Evolutionary conservation across 768 basidiomycete genomes (phyloP).

Genomic region (Tricholoma flavovirens): DNA sequence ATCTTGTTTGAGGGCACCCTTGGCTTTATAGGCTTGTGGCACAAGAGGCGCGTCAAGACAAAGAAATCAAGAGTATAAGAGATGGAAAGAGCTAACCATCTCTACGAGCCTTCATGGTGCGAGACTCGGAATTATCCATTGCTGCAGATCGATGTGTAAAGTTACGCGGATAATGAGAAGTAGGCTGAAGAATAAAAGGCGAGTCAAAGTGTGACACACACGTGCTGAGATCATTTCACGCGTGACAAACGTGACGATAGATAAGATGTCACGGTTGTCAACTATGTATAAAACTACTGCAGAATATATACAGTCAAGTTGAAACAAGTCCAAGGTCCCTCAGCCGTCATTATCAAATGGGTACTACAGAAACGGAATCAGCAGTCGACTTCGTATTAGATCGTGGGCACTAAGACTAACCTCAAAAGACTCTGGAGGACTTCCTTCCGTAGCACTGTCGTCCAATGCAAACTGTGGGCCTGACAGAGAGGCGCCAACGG

Average conservation of each 20-base stretch:
- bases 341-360: slow-evolving; percentile 67
- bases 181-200: slow-evolving; percentile 23
- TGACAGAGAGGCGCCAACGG: slow-evolving; percentile 25
- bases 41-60: slow-evolving; percentile 33
- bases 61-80: slow-evolving; percentile 21
- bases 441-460: slow-evolving; percentile 66
- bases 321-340: slow-evolving; percentile 10
- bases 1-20: slow-evolving; percentile 83
- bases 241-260: background rate
- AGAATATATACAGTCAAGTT: background rate
- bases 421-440: slow-evolving; percentile 79
- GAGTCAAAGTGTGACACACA: slow-evolving; percentile 9
- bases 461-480: slow-evolving; percentile 63
- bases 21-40: slow-evolving; percentile 81
- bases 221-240: background rate
- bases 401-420: slow-evolving; percentile 36
- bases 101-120: slow-evolving; percentile 70
- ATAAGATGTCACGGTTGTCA: background rate
- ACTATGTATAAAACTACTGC: background rate
- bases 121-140: slow-evolving; percentile 51
- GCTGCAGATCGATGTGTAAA: slow-evolving; percentile 16
- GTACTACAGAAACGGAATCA: slow-evolving; percentile 44
- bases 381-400: background rate
- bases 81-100: slow-evolving; percentile 43
- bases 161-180: slow-evolving; percentile 18